Conservation (phyloP, 371 early-diverging fungal species). For the Haplosporangium sp. region DNA sequence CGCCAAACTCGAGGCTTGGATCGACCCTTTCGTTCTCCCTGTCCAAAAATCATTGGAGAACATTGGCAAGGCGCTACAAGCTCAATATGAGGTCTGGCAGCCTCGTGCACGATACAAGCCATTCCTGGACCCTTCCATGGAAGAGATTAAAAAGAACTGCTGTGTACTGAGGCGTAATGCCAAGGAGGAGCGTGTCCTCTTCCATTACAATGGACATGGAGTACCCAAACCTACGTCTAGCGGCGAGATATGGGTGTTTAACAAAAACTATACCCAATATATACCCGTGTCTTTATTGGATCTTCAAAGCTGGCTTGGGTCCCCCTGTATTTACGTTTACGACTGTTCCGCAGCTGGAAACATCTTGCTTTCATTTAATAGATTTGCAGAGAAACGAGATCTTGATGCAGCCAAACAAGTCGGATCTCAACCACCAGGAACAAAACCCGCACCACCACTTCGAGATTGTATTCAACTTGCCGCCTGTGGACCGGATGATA, state of each 20-base stretch:
- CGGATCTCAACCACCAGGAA: slow-evolving; percentile 41
- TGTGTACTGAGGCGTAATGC: slow-evolving; percentile 84
- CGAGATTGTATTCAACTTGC: slow-evolving; percentile 94
- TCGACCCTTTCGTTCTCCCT: slow-evolving; percentile 88
- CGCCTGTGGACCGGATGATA: slow-evolving; percentile 88
- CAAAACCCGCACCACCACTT: slow-evolving; percentile 65
- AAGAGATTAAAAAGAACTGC: slow-evolving; percentile 92
- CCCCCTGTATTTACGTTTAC: slow-evolving; percentile 96
- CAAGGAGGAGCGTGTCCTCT: slow-evolving; percentile 94
- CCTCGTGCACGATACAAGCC: slow-evolving; percentile 89
- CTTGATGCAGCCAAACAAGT: slow-evolving; percentile 66
- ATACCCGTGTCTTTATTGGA: slow-evolving; percentile 94
- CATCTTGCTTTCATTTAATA: slow-evolving; percentile 88
- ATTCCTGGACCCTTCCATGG: slow-evolving; percentile 90
- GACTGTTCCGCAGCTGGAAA: slow-evolving; percentile 96
- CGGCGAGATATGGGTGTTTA: slow-evolving; percentile 99
- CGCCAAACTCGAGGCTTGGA: slow-evolving; percentile 95
- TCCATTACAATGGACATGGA: slow-evolving; percentile 99
- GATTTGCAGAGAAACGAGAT: slow-evolving; percentile 90
- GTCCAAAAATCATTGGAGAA: slow-evolving; percentile 86
- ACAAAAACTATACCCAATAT: slow-evolving; percentile 97
- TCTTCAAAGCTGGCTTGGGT: slow-evolving; percentile 94
- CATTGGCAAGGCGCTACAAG: slow-evolving; percentile 90
- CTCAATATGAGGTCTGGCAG: slow-evolving; percentile 93
- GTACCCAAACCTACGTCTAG: slow-evolving; percentile 95